Conservation (phyloP, 2,329 filamentous ascomycete species). For the Knufia fluminis region DNA sequence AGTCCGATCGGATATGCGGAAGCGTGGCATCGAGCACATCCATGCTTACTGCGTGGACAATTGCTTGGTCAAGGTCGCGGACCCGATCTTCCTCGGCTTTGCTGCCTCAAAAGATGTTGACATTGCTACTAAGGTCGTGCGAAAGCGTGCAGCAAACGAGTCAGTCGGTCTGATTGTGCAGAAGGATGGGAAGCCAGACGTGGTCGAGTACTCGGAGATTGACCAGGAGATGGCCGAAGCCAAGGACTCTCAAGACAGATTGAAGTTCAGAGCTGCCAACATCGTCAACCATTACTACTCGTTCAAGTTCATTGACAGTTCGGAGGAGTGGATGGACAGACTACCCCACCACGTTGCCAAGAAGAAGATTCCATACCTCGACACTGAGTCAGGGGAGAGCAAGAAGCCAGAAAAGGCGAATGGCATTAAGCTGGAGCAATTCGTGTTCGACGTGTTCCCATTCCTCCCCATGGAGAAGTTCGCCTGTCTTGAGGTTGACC, state of each 20-base stretch:
- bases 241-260: slow-evolving; percentile 68
- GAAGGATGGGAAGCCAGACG: slow-evolving; percentile 92
- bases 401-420: slow-evolving; percentile 93
- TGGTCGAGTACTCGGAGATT: slow-evolving; percentile 98
- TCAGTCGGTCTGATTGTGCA: slow-evolving; percentile 88
- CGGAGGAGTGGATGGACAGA: slow-evolving; percentile 74
- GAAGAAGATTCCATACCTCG: slow-evolving; percentile 92
- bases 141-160: slow-evolving; percentile 93
- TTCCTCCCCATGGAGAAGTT: slow-evolving; percentile 79
- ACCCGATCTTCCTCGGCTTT: slow-evolving; percentile 92
- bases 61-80: slow-evolving; percentile 97
- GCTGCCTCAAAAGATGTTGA: slow-evolving; percentile 78
- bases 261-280: slow-evolving; percentile 96
- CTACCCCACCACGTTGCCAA: slow-evolving; percentile 91
- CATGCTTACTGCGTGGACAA: slow-evolving; percentile 99
- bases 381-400: slow-evolving; percentile 65
- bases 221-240: slow-evolving; percentile 81
- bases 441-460: slow-evolving; percentile 97
- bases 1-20: slow-evolving; percentile 77
- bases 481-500: slow-evolving; percentile 88
- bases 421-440: slow-evolving; percentile 98
- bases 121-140: slow-evolving; percentile 98
- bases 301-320: slow-evolving; percentile 80
- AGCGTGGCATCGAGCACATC: slow-evolving; percentile 84
- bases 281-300: slow-evolving; percentile 99